Base-by-base conservation (phyloP, 441 rosid genomes). In the Eutrema salsugineum region DNA sequence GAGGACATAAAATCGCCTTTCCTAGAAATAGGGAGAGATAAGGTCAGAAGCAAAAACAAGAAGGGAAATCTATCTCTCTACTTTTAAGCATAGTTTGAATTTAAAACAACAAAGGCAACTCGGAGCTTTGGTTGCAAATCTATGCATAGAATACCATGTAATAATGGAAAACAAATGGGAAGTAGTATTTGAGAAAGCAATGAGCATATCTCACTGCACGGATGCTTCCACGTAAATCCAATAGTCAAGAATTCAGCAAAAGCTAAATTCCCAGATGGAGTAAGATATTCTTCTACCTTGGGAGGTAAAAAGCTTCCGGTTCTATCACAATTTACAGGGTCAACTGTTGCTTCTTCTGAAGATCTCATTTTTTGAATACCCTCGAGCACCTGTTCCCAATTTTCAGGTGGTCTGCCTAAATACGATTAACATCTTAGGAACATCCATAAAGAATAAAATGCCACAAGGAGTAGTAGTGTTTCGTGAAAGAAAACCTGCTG, bases 1-100 rank as follows among this genome's bases (percentile, higher is more conserved):
- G 67, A 92, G 80, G 68, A 94, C 94, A 24, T 96, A 93, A 66
- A 92, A 94, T 77, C 98, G 81, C 80, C 96, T 89, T 84, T 94
- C 97, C 99, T 92, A 69, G 30, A 71, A 17, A 46, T 2, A 44
- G 15, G 7, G 17, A 14, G 56, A 59, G 6, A 60, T 35, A 51
- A 43, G 39, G 28, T 40, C 49, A 73, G 30, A 59, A 44, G n/a
- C 17, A 49, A 24, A 73, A 66, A 50, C 40, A 50, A 73, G 63
- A 50, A 48, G 5, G 14, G 33, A 59, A 48, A 60, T 9, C 22
- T n/a, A 57, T 27, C 36, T 44, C 15, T 54, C 54, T 5, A 30
- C 32, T 19, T 42, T 55, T 1, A 44, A 42, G 4, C 53, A 32
- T 19, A 59, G 3, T 20, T 6, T 24, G 11, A 38, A 48, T 16